Base-by-base conservation (phyloP, 495 filamentous ascomycete species). In the Aspergillus hancockii region DNA sequence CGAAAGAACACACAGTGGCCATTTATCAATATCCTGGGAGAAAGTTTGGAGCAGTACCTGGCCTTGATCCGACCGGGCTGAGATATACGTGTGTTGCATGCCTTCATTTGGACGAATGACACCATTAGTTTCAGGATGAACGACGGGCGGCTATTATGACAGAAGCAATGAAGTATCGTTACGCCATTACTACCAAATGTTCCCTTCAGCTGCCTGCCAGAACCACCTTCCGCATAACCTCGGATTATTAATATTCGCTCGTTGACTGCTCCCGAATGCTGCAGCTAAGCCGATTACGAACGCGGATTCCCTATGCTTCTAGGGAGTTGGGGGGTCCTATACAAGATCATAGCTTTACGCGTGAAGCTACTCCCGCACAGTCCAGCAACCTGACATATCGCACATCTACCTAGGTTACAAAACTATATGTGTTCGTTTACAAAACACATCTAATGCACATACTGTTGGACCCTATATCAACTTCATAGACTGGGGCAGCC, bases 1-100 rank as follows among this genome's bases (percentile, higher is more conserved):
- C 61, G 64, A 9, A 68, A 66, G 4, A 77, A 77, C 49, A 74
- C 69, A 1, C 72, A 75, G 41, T 77, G 74, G 74, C 67, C 68
- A 0, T 75, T 77, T 46, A 74, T 77, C n/a, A 77, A 77, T 58
- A 55, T 70, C 2, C 60, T 77, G 49, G 72, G 74, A 14, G 59
- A 74, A 36, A 74, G 74, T 43, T 55, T 77, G 59, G 69, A 75
- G 49, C 62, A 59, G 49, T 75, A 73, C 40, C 63, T 70, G 54
- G 54, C 56, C 21, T 67, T 75, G 66, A 67, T 73, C 45, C 60
- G 43, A 9, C 30, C 54, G 14, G 30, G 28, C 30, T 57, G 40
- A 49, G 16, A n/a, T 3, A 41, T 41, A 6, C 10, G 14, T 14
- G 16, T n/a, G 16, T 41, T 16, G 13, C 8, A 10, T 36, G 13